A percentile compares a stretch with the other conserved stretches of the same genome.
Evolutionary conservation across 2,329 filamentous ascomycete genomes (phyloP).

Genomic region (Biscogniauxia sp.): DNA sequence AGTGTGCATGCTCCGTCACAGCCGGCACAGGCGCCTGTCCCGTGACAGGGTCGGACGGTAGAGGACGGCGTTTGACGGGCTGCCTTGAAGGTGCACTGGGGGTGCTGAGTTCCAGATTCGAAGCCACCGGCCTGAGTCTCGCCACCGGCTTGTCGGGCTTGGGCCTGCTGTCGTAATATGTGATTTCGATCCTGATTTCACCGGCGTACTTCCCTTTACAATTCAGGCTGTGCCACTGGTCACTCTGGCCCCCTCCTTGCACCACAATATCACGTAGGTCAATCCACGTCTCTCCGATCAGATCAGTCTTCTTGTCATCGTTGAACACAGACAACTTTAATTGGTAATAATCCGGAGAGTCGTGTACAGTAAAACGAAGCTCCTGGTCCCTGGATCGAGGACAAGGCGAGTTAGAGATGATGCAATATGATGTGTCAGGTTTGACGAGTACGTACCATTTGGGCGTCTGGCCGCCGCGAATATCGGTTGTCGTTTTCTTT

Average conservation of each 20-base stretch:
- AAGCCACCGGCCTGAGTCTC: slow-evolving; percentile 46
- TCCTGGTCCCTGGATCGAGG: slow-evolving; percentile 79
- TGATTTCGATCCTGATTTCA: slow-evolving; percentile 91
- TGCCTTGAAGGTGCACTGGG: slow-evolving; percentile 39
- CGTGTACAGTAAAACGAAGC: slow-evolving; percentile 91
- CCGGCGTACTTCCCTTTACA: slow-evolving; percentile 95
- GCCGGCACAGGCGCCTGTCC: slow-evolving; percentile 45
- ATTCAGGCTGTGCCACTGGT: slow-evolving; percentile 84
- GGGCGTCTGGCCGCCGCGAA: slow-evolving; percentile 91
- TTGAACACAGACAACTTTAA: slow-evolving; percentile 96
- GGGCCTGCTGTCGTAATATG: slow-evolving; percentile 87
- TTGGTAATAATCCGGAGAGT: slow-evolving; percentile 93
- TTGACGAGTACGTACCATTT: slow-evolving; percentile 68
- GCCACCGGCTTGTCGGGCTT: slow-evolving; percentile 70
- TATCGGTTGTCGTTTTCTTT: slow-evolving; percentile 93
- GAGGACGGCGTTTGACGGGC: slow-evolving; percentile 75
- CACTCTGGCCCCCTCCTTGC: slow-evolving; percentile 85
- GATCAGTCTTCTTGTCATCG: slow-evolving; percentile 94
- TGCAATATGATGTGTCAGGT: background rate
- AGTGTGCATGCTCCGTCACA: slow-evolving; percentile 43
- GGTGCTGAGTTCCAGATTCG: slow-evolving; percentile 34
- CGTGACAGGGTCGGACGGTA: slow-evolving; percentile 75
- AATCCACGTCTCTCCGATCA: slow-evolving; percentile 94
- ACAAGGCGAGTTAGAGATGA: slow-evolving; percentile 15
- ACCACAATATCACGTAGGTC: slow-evolving; percentile 78